A percentile compares a stretch with the other conserved stretches of the same genome.
Conservation (phyloP, 1,139 yeast species). For the Lodderomyces elongisporus region DNA sequence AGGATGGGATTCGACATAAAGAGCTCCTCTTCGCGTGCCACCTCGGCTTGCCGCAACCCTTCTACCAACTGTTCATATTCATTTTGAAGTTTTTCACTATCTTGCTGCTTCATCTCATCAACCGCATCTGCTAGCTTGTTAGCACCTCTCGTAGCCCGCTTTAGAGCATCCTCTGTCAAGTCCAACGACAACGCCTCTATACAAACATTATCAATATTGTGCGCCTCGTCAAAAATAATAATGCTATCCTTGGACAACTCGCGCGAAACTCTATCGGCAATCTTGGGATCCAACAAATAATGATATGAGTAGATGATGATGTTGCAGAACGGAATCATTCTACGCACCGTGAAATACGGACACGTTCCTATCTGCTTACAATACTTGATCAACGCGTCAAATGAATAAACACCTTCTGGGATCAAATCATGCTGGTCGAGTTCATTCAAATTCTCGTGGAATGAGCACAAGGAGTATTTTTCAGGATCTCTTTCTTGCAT, state of each 20-base stretch:
- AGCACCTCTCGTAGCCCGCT: constrained; percentile 62
- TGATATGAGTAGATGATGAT: constrained; percentile 94
- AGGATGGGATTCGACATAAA: constrained; percentile 86
- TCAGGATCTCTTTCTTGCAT: constrained; percentile 40
- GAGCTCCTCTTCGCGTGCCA: constrained; percentile 68
- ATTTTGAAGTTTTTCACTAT: constrained; percentile 75
- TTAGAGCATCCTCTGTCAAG: constrained; percentile 43
- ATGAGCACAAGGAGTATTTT: constrained; percentile 52
- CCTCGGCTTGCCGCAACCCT: constrained; percentile 77
- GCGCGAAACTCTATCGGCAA: constrained; percentile 89
- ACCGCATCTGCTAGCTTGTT: constrained; percentile 67
- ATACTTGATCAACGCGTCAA: constrained; percentile 72
- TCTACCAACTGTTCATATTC: constrained; percentile 90
- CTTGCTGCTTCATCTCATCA: constrained; percentile 76
- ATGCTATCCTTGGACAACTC: constrained; percentile 91
- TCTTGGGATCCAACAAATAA: constrained; percentile 91
- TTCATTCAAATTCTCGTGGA: constrained; percentile 82
- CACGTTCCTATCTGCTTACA: constrained; percentile 79
- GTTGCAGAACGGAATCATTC: constrained; percentile 96
- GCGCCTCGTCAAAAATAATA: constrained; percentile 96
- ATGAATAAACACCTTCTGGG: constrained; percentile 92
- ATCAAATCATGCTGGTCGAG: constrained; percentile 82
- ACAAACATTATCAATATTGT: constrained; percentile 96
- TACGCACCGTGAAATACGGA: constrained; percentile 95
- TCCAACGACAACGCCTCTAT: constrained; percentile 92